These are phyloP conservation scores for Hypoxylon lenormandii DNA, from an alignment of 495 filamentous ascomycete genomes.

Conservation along the genomic window DNA sequence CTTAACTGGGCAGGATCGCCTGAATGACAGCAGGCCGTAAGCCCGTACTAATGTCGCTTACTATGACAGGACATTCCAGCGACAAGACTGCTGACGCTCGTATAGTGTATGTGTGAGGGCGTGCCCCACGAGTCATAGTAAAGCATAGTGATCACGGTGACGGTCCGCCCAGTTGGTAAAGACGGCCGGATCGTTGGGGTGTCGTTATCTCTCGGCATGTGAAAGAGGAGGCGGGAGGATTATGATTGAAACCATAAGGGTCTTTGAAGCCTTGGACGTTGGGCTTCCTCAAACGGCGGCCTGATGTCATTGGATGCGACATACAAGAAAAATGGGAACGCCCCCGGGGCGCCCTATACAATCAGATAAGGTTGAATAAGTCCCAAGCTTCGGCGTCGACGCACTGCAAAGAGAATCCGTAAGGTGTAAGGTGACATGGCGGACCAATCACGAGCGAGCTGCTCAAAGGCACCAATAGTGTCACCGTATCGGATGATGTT, in stretches of 20 bases:
- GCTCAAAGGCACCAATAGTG: slow-evolving; percentile 21
- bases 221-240: slow-evolving; percentile 20
- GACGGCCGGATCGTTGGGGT: slow-evolving; percentile 27
- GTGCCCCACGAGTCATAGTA: slow-evolving; percentile 37
- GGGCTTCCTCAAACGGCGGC: slow-evolving; percentile 24
- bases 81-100: slow-evolving; percentile 27
- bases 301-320: slow-evolving; percentile 34
- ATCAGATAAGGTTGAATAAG: slow-evolving; percentile 29
- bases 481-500: slow-evolving; percentile 44
- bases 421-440: slow-evolving; percentile 12
- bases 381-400: slow-evolving; percentile 18
- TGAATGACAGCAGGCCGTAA: slow-evolving; percentile 27
- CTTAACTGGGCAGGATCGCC: slow-evolving; percentile 32
- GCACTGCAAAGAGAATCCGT: slow-evolving; percentile 10
- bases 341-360: neutral
- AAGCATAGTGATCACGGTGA: slow-evolving; percentile 38
- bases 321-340: slow-evolving; percentile 1
- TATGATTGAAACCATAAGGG: slow-evolving; percentile 35
- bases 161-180: slow-evolving; percentile 30
- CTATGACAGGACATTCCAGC: slow-evolving; percentile 24
- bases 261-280: slow-evolving; percentile 17
- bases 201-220: slow-evolving; percentile 41
- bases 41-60: slow-evolving; percentile 35
- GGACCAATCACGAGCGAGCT: slow-evolving; percentile 24
- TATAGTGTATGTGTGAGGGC: slow-evolving; percentile 25